Percentiles rank a stretch among this genome's conserved stretches.
Conservation (phyloP, 768 basidiomycete genomes). For the Lactifluus rugatus region DNA sequence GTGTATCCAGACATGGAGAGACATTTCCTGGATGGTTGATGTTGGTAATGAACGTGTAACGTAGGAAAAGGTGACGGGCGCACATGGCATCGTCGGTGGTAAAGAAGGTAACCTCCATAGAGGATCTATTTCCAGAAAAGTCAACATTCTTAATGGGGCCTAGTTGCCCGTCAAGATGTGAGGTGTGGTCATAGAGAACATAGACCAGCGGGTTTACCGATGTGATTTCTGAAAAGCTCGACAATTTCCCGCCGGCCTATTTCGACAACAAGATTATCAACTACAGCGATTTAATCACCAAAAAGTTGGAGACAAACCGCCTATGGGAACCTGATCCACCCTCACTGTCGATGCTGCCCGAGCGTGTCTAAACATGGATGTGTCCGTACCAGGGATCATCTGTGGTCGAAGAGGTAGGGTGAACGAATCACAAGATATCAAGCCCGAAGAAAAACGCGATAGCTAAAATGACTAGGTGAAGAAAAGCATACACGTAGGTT, state of each 20-base stretch:
- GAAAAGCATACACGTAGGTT: not conserved
- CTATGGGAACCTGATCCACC: constrained; percentile 15
- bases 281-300: not conserved
- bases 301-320: constrained; percentile 7
- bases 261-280: constrained; percentile 10
- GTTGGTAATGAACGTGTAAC: constrained; percentile 4
- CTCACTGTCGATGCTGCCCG: constrained; percentile 13
- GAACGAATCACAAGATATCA: not conserved
- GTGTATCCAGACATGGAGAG: constrained; percentile 57
- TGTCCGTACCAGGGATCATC: not conserved
- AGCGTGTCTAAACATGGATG: constrained; percentile 10
- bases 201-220: constrained; percentile 33
- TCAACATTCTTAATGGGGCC: constrained; percentile 13
- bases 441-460: not conserved
- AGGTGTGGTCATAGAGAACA: not conserved
- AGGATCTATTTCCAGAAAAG: constrained; percentile 24
- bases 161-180: not conserved
- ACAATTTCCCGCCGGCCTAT: constrained; percentile 40
- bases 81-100: constrained; percentile 46
- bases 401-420: not conserved
- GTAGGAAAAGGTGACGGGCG: constrained; percentile 20
- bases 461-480: not conserved
- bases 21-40: constrained; percentile 41
- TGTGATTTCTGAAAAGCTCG: constrained; percentile 46
- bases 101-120: constrained; percentile 45